phyloP scores from a whole-genome alignment of 257 asterid species.

The Gardenia jasminoides region DNA sequence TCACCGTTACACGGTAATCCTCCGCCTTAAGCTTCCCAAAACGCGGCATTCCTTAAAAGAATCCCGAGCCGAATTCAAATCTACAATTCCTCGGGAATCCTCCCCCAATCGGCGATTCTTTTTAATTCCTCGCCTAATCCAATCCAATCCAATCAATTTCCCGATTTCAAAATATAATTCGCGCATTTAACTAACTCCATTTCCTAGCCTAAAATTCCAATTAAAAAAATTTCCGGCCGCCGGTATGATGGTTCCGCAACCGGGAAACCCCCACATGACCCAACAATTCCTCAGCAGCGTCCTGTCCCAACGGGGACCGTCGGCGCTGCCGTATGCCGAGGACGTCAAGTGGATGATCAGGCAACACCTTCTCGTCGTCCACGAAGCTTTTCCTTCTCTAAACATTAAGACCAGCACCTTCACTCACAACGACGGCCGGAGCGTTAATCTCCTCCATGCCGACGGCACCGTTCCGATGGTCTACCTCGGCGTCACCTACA shows the following conservation, averaged over 20 bases:
- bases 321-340: constrained; percentile 75
- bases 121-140: too few relatives aligned
- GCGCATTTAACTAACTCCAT: too few relatives aligned
- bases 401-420: constrained; percentile 71
- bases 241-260: constrained; percentile 15
- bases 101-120: too few relatives aligned
- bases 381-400: constrained; percentile 67
- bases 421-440: constrained; percentile 96
- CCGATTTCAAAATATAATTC: too few relatives aligned
- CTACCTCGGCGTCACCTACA: constrained; percentile 66
- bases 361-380: constrained; percentile 64
- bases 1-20: too few relatives aligned
- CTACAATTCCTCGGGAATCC: too few relatives aligned
- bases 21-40: too few relatives aligned
- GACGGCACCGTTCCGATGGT: constrained; percentile 86
- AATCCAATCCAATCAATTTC: too few relatives aligned
- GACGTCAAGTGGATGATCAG: constrained; percentile 75
- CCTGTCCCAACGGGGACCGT: constrained; percentile 79
- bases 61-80: too few relatives aligned
- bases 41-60: too few relatives aligned
- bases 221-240: constrained; percentile 3
- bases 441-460: constrained; percentile 80
- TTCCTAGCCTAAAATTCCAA: too few relatives aligned
- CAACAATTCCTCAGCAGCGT: constrained; percentile 75
- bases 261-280: constrained; percentile 42